A percentile compares a stretch with the other conserved stretches of the same genome.
Evolutionary conservation across 169 alveolate species (phyloP).

Genomic region (Pseudocohnilembus persalinus): DNA sequence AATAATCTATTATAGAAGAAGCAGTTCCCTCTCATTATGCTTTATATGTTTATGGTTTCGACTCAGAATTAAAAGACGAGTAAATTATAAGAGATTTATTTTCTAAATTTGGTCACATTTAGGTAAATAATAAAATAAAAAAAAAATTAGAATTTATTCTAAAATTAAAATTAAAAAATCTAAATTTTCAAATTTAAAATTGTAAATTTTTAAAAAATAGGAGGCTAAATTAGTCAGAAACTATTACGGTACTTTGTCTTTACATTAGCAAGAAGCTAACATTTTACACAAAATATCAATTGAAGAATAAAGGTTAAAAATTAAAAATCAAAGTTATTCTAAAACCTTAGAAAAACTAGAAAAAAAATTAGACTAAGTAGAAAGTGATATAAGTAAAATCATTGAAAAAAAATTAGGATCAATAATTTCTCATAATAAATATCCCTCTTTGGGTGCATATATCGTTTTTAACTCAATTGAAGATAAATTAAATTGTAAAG

Average conservation of each 20-base stretch:
- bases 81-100: not conserved
- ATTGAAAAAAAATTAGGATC: constrained; percentile 7
- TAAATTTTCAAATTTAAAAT: no score
- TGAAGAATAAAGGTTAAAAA: constrained; percentile 16
- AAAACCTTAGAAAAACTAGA: not conserved
- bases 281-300: constrained; percentile 8
- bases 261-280: constrained; percentile 36
- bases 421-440: constrained; percentile 30
- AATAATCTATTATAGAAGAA: not conserved
- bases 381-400: constrained; percentile 10
- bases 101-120: not conserved
- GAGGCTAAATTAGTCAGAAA: constrained; percentile 34
- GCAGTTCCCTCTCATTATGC: constrained; percentile 9
- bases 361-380: constrained; percentile 9
- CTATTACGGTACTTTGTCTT: constrained; percentile 32
- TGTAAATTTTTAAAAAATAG: not conserved
- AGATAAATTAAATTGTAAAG: constrained; percentile 10
- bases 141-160: no score
- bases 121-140: not conserved
- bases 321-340: not conserved
- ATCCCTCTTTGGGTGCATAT: constrained; percentile 39
- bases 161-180: no score
- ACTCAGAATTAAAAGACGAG: not conserved
- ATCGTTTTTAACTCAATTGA: constrained; percentile 17
- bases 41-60: constrained; percentile 6